phyloP scores from a whole-genome alignment of 257 asterid genomes.

The Capsicum chinense region DNA sequence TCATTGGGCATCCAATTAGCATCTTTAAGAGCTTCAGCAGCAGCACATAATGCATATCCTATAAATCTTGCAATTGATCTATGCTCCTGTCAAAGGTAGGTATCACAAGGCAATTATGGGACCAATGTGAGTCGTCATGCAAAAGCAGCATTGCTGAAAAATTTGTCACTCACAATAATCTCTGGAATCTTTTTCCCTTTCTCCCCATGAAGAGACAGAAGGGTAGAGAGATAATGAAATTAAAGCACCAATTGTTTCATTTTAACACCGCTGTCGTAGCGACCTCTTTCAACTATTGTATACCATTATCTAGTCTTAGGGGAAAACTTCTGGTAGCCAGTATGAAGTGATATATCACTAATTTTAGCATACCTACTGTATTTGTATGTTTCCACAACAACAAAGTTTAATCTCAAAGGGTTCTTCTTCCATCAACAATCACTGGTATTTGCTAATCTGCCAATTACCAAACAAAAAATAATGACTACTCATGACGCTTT shows the following conservation, averaged over 20 bases:
- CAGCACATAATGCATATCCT: constrained; percentile 92
- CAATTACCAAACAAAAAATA: constrained; percentile 7
- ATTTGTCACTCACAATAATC: neutral
- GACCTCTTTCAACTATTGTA: neutral
- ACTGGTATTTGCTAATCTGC: neutral
- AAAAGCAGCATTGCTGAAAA: neutral
- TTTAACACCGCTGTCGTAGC: neutral
- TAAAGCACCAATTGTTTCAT: constrained; percentile 16
- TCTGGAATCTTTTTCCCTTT: neutral
- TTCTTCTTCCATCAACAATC: neutral
- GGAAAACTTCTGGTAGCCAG: neutral
- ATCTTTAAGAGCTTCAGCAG: constrained; percentile 92
- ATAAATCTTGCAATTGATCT: constrained; percentile 89
- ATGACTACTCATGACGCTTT: neutral
- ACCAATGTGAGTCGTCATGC: neutral
- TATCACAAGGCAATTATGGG: neutral
- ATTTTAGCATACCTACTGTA: neutral
- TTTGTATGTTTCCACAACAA: neutral
- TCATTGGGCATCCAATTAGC: constrained; percentile 81
- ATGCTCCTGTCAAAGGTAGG: constrained; percentile 61
- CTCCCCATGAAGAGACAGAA: neutral
- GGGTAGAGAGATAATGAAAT: constrained; percentile 1
- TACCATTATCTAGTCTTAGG: neutral
- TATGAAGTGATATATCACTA: neutral
- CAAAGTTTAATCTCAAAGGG: neutral